Conservation (phyloP, 352 stramenopile genomes). For the Paralagenidium karlingii region DNA sequence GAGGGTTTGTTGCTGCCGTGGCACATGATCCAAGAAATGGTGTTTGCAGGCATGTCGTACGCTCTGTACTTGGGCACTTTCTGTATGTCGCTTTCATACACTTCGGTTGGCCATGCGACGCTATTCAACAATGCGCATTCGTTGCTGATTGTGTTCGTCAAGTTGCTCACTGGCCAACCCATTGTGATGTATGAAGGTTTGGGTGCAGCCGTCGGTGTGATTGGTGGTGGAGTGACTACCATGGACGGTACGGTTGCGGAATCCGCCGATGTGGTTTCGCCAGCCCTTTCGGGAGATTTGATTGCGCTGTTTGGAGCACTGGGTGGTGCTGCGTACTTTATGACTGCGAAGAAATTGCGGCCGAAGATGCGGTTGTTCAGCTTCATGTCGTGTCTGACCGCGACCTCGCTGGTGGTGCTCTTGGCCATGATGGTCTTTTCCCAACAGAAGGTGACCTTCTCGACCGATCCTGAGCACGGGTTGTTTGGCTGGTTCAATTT, state of each 20-base stretch:
- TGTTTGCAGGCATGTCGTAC: slow-evolving; percentile 44
- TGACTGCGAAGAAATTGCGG: slow-evolving; percentile 62
- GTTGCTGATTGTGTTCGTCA: slow-evolving; percentile 60
- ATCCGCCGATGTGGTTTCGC: slow-evolving; percentile 18
- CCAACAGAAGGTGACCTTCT: slow-evolving; percentile 44
- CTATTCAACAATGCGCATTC: slow-evolving; percentile 81
- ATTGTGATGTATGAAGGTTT: slow-evolving; percentile 49
- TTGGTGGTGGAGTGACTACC: slow-evolving; percentile 52
- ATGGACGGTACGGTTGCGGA: slow-evolving; percentile 35
- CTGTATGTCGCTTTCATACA: slow-evolving; percentile 45
- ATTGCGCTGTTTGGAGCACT: slow-evolving; percentile 53
- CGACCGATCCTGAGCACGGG: slow-evolving; percentile 41
- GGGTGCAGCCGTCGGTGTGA: slow-evolving; percentile 50
- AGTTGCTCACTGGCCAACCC: slow-evolving; percentile 37
- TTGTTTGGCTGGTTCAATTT: slow-evolving; percentile 77
- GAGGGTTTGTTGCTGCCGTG: background rate
- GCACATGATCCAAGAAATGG: slow-evolving; percentile 18
- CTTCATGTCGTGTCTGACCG: slow-evolving; percentile 48
- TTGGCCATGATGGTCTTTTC: slow-evolving; percentile 46
- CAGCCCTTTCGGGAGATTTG: slow-evolving; percentile 41
- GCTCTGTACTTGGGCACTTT: slow-evolving; percentile 64
- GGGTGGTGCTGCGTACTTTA: slow-evolving; percentile 65
- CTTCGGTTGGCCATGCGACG: slow-evolving; percentile 69
- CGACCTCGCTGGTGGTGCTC: slow-evolving; percentile 32
- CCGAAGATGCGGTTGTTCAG: slow-evolving; percentile 57